A percentile compares a stretch with the other conserved stretches of the same genome.
These are phyloP conservation scores for Trichoderma koningii DNA, from an alignment of 2,329 filamentous ascomycete genomes.

Conservation along the genomic window DNA sequence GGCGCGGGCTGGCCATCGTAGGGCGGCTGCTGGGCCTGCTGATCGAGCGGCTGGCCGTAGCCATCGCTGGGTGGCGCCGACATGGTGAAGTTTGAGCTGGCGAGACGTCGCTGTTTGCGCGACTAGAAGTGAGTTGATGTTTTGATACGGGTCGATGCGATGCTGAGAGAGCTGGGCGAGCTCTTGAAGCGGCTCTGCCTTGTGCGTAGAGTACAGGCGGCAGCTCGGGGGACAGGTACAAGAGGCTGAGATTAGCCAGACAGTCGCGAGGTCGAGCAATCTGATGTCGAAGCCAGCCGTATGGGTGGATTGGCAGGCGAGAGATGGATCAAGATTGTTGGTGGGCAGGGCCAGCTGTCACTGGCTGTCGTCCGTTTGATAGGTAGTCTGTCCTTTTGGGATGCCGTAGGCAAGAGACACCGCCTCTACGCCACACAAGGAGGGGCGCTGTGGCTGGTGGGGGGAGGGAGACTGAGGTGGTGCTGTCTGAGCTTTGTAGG, in stretches of 20 bases:
- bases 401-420: constrained; percentile 22
- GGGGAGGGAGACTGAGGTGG: background rate
- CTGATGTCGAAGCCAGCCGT: constrained; percentile 24
- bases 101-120: constrained; percentile 33
- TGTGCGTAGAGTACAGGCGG: constrained; percentile 10
- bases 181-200: constrained; percentile 25
- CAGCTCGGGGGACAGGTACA: constrained; percentile 6
- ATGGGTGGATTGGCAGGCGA: constrained; percentile 23
- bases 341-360: constrained; percentile 26
- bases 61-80: constrained; percentile 59
- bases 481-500: background rate
- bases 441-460: constrained; percentile 26
- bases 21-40: constrained; percentile 45
- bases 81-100: constrained; percentile 47
- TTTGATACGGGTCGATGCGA: constrained; percentile 13
- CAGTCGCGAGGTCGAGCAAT: constrained; percentile 8
- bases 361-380: constrained; percentile 14
- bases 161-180: constrained; percentile 8
- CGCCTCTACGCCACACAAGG: constrained; percentile 24
- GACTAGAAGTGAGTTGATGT: constrained; percentile 26
- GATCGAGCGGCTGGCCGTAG: constrained; percentile 49
- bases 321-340: constrained; percentile 22
- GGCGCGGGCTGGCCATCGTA: constrained; percentile 43
- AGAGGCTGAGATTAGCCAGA: constrained; percentile 14
- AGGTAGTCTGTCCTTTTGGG: constrained; percentile 27